Evolutionary conservation across 2,329 filamentous ascomycete genomes (phyloP).

Genomic region (Trichoderma breve): DNA sequence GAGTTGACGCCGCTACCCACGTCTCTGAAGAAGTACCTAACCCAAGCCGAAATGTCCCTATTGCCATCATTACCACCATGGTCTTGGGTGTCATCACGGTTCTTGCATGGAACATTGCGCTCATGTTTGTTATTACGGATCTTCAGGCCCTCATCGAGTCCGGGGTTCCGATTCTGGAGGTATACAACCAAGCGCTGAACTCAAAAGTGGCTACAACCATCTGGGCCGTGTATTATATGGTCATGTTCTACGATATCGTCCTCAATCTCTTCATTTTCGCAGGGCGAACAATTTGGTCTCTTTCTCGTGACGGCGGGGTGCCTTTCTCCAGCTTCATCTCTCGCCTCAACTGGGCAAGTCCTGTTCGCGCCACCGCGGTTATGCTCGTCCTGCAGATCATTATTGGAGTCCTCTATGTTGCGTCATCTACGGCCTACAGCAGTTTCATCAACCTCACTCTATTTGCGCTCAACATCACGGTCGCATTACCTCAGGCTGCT

Average conservation of each 20-base stretch:
- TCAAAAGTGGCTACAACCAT: conserved; percentile 28
- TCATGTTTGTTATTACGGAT: conserved; percentile 29
- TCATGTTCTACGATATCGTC: conserved; percentile 31
- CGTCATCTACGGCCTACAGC: conserved; percentile 27
- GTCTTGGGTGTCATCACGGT: conserved; percentile 26
- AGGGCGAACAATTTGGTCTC: conserved; percentile 29
- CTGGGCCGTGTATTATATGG: conserved; percentile 28
- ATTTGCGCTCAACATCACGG: conserved; percentile 29
- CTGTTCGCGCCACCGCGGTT: conserved; percentile 27
- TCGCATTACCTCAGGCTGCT: conserved; percentile 26
- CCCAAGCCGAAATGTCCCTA: conserved; percentile 28
- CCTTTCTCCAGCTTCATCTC: conserved; percentile 26
- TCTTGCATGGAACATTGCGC: conserved; percentile 27
- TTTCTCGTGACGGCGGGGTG: conserved; percentile 28
- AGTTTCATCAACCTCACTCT: conserved; percentile 29
- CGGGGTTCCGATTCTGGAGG: conserved; percentile 27
- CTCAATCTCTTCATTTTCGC: conserved; percentile 29
- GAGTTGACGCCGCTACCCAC: conserved; percentile 27
- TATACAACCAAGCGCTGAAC: conserved; percentile 28
- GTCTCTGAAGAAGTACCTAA: conserved; percentile 28
- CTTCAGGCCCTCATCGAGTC: conserved; percentile 27
- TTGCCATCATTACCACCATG: conserved; percentile 28
- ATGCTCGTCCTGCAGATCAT: conserved; percentile 31
- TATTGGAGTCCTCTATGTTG: conserved; percentile 27
- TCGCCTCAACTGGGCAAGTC: conserved; percentile 26